Percentiles rank a stretch among this genome's conserved stretches.
These are phyloP conservation scores for Eurotiales sp. DNA, from an alignment of 2,329 filamentous ascomycete genomes.

Conservation along the genomic window DNA sequence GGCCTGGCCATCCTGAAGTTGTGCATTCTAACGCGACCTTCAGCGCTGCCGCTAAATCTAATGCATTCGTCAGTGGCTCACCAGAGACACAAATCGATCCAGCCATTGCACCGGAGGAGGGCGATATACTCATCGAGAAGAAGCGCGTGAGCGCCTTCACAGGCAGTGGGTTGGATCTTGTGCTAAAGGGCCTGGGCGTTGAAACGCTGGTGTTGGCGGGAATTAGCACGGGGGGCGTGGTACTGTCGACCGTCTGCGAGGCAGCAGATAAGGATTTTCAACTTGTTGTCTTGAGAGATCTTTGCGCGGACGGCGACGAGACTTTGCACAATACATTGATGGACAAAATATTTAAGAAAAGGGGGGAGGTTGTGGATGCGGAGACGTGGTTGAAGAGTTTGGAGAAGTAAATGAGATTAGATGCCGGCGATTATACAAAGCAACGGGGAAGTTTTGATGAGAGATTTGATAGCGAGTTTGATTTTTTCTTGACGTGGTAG, in stretches of 20 bases:
- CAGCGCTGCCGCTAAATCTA: background rate
- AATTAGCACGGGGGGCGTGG: constrained; percentile 2
- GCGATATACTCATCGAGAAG: constrained; percentile 2
- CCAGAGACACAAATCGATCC: constrained; percentile 5
- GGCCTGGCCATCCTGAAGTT: constrained; percentile 3
- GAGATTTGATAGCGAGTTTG: too few relatives aligned
- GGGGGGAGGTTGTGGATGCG: constrained; percentile 1
- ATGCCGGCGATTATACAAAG: too few relatives aligned
- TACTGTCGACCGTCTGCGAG: constrained; percentile 7
- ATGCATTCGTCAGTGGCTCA: background rate
- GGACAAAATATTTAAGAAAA: background rate
- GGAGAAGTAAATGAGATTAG: too few relatives aligned
- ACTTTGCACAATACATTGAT: background rate
- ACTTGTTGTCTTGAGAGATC: background rate
- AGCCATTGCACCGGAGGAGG: background rate
- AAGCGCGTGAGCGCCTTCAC: constrained; percentile 7
- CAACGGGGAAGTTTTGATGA: too few relatives aligned
- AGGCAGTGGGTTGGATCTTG: constrained; percentile 5
- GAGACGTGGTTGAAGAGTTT: constrained; percentile 7
- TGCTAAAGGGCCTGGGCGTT: constrained; percentile 1
- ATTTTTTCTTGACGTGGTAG: too few relatives aligned
- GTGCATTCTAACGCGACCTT: constrained; percentile 1
- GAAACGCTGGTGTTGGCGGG: constrained; percentile 7
- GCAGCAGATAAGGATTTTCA: constrained; percentile 6
- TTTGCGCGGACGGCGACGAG: constrained; percentile 3